Evolutionary conservation across 148 eudicot species (phyloP), one percentile per base, ranked within the genome.

Genomic region (Oxyria digyna): DNA sequence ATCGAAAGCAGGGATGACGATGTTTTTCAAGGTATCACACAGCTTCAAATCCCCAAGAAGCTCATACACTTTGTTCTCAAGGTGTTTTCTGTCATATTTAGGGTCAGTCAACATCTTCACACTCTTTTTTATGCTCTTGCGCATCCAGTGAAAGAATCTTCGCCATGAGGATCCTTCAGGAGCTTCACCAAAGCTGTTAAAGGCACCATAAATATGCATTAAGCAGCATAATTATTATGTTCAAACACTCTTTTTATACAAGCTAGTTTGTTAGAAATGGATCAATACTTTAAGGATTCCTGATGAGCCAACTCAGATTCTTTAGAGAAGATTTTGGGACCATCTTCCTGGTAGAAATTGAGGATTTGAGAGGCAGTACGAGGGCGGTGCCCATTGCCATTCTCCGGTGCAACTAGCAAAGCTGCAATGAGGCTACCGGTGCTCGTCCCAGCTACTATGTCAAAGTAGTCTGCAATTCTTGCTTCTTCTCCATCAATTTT

Each of bases 1-100:
- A 68, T 81, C 81, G 29, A 73, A 81, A 70, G 84, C 63, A 14
- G 84, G 84, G 62, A 81, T 75, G 27, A 81, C 77, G 8, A 81
- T 63, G 24, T 71, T 78, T 27, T 79, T 81, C 10, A 73, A 38
- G 6, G 81, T 69, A 31, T 81, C 72, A 57, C 70, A 62, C 42
- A 81, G 54, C 54, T 72, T 78, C 11, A 77, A 68, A 23, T 73
- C 75, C 13, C 27, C 52, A 12, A 73, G 64, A 10, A 35, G 17
- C 0, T 68, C 48, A n/a, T 33, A 70, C 4, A 70, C 10, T 23
- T 69, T 32, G 37, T 50, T 27, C 2, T 70, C 79, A 29, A 75
- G 84, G 45, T 81, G 74, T 27, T 76, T 71, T 21, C 81, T 79
- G 29, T 73, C 66, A 17, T 81, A 81, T 48, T 65, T 76, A 5